A percentile compares a stretch with the other conserved stretches of the same genome.
Conservation (phyloP, 371 early-diverging fungal genomes). For the Catenaria anguillulae region DNA sequence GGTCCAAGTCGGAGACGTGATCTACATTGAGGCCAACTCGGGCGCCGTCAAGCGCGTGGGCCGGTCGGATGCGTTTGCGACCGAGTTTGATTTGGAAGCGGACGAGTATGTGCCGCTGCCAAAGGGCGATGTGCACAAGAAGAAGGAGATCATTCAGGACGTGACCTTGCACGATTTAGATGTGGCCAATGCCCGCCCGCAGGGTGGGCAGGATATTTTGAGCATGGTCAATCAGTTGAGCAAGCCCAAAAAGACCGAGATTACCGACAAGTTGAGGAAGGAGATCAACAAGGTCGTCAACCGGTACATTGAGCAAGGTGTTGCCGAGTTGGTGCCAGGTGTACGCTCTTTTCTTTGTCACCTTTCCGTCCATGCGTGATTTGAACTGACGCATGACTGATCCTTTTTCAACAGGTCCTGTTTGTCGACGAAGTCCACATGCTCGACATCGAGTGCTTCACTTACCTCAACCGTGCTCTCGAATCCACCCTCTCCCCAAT, state of each 20-base stretch:
- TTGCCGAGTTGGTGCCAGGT: conserved; percentile 95
- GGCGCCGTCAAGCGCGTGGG: conserved; percentile 97
- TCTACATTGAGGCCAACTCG: conserved; percentile 94
- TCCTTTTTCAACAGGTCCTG: no score
- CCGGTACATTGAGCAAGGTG: conserved; percentile 96
- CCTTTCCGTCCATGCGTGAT: conserved; percentile 55
- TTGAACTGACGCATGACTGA: not conserved
- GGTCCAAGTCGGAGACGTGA: conserved; percentile 92
- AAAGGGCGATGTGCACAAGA: conserved; percentile 98
- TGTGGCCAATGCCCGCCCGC: conserved; percentile 91
- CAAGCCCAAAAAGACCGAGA: conserved; percentile 96
- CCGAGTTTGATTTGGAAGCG: conserved; percentile 92
- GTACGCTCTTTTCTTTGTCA: conserved; percentile 94
- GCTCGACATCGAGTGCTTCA: conserved; percentile 98
- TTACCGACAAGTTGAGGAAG: conserved; percentile 89
- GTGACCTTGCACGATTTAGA: conserved; percentile 98
- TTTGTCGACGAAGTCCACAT: conserved; percentile 57
- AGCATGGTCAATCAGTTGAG: conserved; percentile 92
- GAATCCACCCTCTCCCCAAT: conserved; percentile 92
- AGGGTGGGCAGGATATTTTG: conserved; percentile 93
- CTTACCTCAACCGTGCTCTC: conserved; percentile 91
- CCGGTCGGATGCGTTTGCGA: conserved; percentile 84
- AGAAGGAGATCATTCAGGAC: conserved; percentile 91
- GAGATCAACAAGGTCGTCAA: conserved; percentile 98
- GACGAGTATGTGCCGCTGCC: conserved; percentile 95